phyloP scores from a whole-genome alignment of 2,329 filamentous ascomycete genomes.

The Ophiostoma sp. region DNA sequence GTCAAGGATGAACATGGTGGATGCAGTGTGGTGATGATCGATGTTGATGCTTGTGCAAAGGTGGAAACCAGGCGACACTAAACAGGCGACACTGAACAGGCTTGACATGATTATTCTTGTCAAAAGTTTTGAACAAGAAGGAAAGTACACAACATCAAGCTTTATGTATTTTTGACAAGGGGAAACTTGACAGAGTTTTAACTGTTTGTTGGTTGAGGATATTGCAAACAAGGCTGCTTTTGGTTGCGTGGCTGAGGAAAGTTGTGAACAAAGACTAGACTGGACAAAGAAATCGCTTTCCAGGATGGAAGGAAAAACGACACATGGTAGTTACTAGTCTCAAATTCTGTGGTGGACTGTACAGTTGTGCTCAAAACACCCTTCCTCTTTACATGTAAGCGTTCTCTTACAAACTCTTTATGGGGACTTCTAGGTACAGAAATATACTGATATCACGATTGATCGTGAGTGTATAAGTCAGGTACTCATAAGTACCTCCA shows the following conservation, averaged over 20 bases:
- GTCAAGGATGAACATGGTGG: not conserved
- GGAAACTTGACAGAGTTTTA: not conserved
- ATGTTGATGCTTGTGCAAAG: too few species aligned
- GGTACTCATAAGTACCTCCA: not conserved
- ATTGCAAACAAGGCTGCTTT: not conserved
- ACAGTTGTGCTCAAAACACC: too few species aligned
- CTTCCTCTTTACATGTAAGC: too few species aligned
- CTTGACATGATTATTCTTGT: too few species aligned
- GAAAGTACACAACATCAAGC: too few species aligned
- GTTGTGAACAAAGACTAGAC: not conserved
- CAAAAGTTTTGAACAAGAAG: too few species aligned
- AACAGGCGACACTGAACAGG: too few species aligned
- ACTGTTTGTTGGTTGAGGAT: not conserved
- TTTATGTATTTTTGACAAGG: too few species aligned
- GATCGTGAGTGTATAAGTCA: not conserved
- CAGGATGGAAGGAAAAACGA: too few species aligned
- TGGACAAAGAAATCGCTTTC: not conserved
- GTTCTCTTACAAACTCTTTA: not conserved
- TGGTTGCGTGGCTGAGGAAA: not conserved
- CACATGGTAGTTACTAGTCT: too few species aligned
- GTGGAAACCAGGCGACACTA: too few species aligned
- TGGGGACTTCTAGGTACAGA: not conserved
- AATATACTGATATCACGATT: not conserved
- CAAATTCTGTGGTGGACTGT: too few species aligned
- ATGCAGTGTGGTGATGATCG: not conserved